Evolutionary conservation across 768 basidiomycete genomes (phyloP).

Genomic region (Roridomyces roridus): DNA sequence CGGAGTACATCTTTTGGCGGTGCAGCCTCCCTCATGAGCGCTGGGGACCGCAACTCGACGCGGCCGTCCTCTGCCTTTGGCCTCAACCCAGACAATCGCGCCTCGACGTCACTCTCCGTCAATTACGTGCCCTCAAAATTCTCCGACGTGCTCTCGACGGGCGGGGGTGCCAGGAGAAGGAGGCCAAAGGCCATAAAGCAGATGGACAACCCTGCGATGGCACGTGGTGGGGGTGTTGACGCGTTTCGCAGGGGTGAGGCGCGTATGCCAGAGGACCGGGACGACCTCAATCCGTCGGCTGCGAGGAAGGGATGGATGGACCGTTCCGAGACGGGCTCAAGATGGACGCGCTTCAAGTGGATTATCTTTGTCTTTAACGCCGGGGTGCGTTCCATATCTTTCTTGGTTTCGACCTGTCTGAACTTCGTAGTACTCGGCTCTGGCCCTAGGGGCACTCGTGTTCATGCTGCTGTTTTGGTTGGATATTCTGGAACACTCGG

Average conservation of each 20-base stretch:
- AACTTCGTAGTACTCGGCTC: constrained; percentile 1
- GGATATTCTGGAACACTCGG: constrained; percentile 2
- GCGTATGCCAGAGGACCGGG: constrained; percentile 19
- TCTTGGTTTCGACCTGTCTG: not conserved
- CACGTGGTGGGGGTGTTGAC: constrained; percentile 14
- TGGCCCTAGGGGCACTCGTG: constrained; percentile 1
- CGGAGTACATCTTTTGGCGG: not conserved
- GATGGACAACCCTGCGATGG: not conserved
- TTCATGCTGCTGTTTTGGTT: constrained; percentile 9
- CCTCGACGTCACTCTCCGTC: constrained; percentile 8
- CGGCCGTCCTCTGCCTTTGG: no score
- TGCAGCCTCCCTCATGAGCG: not conserved
- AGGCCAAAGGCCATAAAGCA: not conserved
- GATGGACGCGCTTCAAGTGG: constrained; percentile 25
- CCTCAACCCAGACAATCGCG: not conserved
- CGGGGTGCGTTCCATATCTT: not conserved
- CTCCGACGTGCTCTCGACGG: not conserved
- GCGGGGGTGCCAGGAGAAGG: constrained; percentile 4
- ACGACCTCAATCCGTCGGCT: constrained; percentile 9
- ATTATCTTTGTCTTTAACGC: constrained; percentile 15
- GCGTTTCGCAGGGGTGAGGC: constrained; percentile 18
- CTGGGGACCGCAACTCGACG: no score
- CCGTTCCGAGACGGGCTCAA: not conserved
- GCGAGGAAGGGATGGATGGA: constrained; percentile 3
- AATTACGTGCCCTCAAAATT: constrained; percentile 21